A percentile compares a stretch with the other conserved stretches of the same genome.
These are phyloP conservation scores for Russula virescens DNA, from an alignment of 768 basidiomycete genomes.

Conservation along the genomic window DNA sequence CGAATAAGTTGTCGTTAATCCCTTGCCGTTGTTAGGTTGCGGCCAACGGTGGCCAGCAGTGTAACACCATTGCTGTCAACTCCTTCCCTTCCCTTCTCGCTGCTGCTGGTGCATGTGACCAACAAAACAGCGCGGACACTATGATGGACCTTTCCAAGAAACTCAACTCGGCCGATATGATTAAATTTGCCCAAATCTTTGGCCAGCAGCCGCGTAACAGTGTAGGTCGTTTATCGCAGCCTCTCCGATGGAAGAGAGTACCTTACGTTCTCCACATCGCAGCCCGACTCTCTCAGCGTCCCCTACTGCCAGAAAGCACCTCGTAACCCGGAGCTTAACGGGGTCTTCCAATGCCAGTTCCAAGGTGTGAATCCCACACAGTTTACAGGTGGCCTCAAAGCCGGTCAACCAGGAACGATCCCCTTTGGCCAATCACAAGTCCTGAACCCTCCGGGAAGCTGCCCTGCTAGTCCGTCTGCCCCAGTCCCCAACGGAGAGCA, in stretches of 20 bases:
- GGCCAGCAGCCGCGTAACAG: constrained; percentile 54
- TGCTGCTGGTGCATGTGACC: constrained; percentile 36
- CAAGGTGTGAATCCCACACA: constrained; percentile 38
- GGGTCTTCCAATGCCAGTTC: constrained; percentile 57
- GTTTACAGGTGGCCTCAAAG: constrained; percentile 41
- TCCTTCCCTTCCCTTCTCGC: constrained; percentile 59
- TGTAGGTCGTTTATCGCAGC: constrained; percentile 29
- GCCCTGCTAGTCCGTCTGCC: constrained; percentile 43
- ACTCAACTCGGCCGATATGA: constrained; percentile 44
- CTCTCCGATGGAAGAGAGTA: background rate
- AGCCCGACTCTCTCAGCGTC: constrained; percentile 42
- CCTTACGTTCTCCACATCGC: background rate
- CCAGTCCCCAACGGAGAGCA: constrained; percentile 47
- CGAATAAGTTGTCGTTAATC: background rate
- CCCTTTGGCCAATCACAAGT: constrained; percentile 42
- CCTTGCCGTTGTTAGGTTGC: constrained; percentile 33
- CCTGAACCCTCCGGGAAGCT: constrained; percentile 44
- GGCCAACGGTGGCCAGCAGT: constrained; percentile 52
- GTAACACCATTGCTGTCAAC: constrained; percentile 50
- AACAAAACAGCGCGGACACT: constrained; percentile 44
- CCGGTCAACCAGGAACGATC: constrained; percentile 46
- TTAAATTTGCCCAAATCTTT: constrained; percentile 47
- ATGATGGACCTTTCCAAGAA: constrained; percentile 48
- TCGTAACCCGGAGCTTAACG: constrained; percentile 45
- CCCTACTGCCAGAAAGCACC: constrained; percentile 53